Evolutionary conservation across 139 green algal species (phyloP).

Genomic region (Zygnema circumcarinatum): DNA sequence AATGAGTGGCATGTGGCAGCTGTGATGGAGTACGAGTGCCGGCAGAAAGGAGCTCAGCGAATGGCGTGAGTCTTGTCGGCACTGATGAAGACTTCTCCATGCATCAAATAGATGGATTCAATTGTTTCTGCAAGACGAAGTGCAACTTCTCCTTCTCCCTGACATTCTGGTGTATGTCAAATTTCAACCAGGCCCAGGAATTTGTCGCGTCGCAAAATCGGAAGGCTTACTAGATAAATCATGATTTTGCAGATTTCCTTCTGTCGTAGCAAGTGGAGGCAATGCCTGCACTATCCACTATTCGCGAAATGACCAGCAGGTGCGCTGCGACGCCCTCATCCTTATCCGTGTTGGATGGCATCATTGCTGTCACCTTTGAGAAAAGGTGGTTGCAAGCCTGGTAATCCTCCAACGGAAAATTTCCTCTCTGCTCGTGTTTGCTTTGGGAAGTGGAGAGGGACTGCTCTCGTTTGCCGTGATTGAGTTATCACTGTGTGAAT

Average conservation of each 20-base stretch:
- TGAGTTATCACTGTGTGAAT: no score
- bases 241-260: slow-evolving; percentile 18
- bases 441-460: background rate
- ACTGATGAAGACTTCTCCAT: no score
- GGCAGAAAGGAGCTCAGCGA: slow-evolving; percentile 5
- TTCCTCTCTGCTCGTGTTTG: background rate
- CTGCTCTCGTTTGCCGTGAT: background rate
- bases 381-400: background rate
- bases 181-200: no score
- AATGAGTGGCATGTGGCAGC: slow-evolving; percentile 8
- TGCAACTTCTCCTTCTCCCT: no score
- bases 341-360: background rate
- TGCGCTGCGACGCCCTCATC: background rate
- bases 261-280: slow-evolving; percentile 23
- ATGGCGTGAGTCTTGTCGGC: slow-evolving; percentile 31
- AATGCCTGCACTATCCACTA: slow-evolving; percentile 41
- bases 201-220: no score
- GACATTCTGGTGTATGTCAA: no score
- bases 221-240: no score
- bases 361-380: background rate
- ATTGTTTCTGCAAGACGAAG: no score
- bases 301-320: slow-evolving; percentile 32
- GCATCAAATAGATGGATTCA: no score
- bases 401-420: background rate
- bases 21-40: slow-evolving; percentile 25